Base-by-base conservation (phyloP, 495 filamentous ascomycete species). In the Penicillium alfredii region DNA sequence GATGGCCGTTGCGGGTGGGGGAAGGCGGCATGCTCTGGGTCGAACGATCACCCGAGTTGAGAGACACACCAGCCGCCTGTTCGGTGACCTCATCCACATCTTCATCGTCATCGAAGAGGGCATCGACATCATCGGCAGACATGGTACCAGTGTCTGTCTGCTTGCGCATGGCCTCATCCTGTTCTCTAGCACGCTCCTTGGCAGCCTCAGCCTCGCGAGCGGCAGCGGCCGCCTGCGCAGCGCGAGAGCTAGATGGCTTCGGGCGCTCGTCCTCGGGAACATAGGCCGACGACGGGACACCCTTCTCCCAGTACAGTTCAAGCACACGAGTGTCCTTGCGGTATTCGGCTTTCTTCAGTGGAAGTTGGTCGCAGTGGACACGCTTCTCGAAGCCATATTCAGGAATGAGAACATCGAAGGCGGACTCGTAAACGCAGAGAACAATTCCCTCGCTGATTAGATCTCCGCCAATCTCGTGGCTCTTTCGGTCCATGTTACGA, bases 301-400 rank as follows among this genome's bases (percentile, higher is more conserved):
- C 92, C 74, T 97, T 98, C 78, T 98, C 92, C 92, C 92, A 98
- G 69, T 95, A 97, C 4, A 98, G 75, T 61, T 98, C 92, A 32
- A 98, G 69, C 18, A 96, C 76, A 38, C 92, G 79, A 61, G 86
- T 82, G 49, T 90, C 86, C 74, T 96, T 98, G 57, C 94, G 80
- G 61, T 88, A 98, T 58, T 98, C 92, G 12, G 92, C 92, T 72
- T 98, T 98, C 77, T 96, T 95, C 44, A 98, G 68, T 9, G 92
- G 92, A 46, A 98, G 73, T 69, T 97, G 92, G 57, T 98, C 92
- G 56, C 92, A 98, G 61, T 98, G 92, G 35, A 98, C 92, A 45
- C 92, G 86, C 78, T 98, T 98, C 72, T 98, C 92, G 44, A 98
- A 97, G 28, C 92, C 92, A 63, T 84, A 98, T 51, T 98, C 93